phyloP scores from a whole-genome alignment of 2,329 filamentous ascomycete species.

The Verticillium nubilum region DNA sequence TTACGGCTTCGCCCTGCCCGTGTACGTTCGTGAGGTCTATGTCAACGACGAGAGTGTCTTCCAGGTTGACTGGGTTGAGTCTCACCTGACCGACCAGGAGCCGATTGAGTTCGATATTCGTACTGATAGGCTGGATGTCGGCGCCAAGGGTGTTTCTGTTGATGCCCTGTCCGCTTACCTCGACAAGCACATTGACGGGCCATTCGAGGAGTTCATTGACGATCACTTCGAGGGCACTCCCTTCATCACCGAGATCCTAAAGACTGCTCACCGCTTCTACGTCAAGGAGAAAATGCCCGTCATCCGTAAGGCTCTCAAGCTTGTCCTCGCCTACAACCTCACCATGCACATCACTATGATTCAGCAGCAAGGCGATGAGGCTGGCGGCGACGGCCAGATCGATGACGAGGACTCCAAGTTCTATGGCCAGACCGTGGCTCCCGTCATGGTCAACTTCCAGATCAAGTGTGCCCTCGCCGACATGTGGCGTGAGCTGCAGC shows the following conservation, averaged over 20 bases:
- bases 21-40: conserved; percentile 89
- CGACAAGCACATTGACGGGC: conserved; percentile 87
- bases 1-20: conserved; percentile 87
- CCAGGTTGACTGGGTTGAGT: conserved; percentile 89
- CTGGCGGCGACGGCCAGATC: conserved; percentile 73
- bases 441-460: conserved; percentile 99
- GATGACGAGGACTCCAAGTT: conserved; percentile 82
- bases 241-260: conserved; percentile 92
- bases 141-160: conserved; percentile 78
- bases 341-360: conserved; percentile 93
- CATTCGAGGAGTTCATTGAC: conserved; percentile 89
- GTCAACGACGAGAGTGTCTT: conserved; percentile 92
- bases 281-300: conserved; percentile 81
- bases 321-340: conserved; percentile 92
- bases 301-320: conserved; percentile 91
- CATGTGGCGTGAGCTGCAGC: conserved; percentile 97
- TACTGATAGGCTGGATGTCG: conserved; percentile 84
- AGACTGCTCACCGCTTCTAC: conserved; percentile 93
- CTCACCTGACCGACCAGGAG: conserved; percentile 59
- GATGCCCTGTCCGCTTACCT: conserved; percentile 84
- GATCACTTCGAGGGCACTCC: conserved; percentile 94
- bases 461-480: conserved; percentile 96
- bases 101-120: conserved; percentile 79
- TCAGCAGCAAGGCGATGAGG: conserved; percentile 72
- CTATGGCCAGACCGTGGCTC: conserved; percentile 83